Evolutionary conservation across 2,329 filamentous ascomycete genomes (phyloP).

Genomic region (Fusarium armeniacum): DNA sequence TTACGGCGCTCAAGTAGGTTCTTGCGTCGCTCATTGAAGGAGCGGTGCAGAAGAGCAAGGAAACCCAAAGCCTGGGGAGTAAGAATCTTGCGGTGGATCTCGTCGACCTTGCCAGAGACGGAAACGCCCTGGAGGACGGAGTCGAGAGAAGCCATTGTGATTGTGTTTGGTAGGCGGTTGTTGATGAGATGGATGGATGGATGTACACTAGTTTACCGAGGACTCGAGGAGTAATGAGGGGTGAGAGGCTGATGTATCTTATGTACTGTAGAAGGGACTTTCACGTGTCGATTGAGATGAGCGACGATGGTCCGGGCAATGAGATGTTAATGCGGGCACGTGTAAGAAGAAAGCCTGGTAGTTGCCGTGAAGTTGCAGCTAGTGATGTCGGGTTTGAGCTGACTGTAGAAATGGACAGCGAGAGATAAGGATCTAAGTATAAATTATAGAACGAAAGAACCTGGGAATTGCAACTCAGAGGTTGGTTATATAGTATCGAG

Average conservation of each 20-base stretch:
- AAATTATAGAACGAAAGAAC: conserved; percentile 4
- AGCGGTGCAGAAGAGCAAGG: conserved; percentile 92
- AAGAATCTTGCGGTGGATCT: conserved; percentile 89
- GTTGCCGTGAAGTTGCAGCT: conserved; percentile 8
- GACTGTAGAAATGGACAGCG: neutral
- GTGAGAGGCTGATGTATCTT: conserved; percentile 22
- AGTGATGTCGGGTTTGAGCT: conserved; percentile 3
- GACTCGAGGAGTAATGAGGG: conserved; percentile 15
- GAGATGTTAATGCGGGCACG: conserved; percentile 26
- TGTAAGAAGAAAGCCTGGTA: conserved; percentile 22
- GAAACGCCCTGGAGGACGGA: conserved; percentile 88
- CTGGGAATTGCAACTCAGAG: conserved; percentile 5
- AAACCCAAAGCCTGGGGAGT: conserved; percentile 92
- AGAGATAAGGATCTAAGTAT: conserved; percentile 8
- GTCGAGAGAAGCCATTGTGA: conserved; percentile 76
- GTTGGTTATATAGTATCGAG: conserved; percentile 44
- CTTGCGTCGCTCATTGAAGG: conserved; percentile 93
- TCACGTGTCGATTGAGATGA: conserved; percentile 53
- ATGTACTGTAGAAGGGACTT: conserved; percentile 42
- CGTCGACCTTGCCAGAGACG: conserved; percentile 83
- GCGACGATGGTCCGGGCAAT: conserved; percentile 34
- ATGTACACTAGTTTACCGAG: conserved; percentile 17
- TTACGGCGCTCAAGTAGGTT: conserved; percentile 87
- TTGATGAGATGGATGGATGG: conserved; percentile 2
- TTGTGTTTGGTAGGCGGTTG: conserved; percentile 13